These are phyloP conservation scores for Magnaporthiopsis rhizophila DNA, from an alignment of 2,329 filamentous ascomycete species.

Conservation along the genomic window DNA sequence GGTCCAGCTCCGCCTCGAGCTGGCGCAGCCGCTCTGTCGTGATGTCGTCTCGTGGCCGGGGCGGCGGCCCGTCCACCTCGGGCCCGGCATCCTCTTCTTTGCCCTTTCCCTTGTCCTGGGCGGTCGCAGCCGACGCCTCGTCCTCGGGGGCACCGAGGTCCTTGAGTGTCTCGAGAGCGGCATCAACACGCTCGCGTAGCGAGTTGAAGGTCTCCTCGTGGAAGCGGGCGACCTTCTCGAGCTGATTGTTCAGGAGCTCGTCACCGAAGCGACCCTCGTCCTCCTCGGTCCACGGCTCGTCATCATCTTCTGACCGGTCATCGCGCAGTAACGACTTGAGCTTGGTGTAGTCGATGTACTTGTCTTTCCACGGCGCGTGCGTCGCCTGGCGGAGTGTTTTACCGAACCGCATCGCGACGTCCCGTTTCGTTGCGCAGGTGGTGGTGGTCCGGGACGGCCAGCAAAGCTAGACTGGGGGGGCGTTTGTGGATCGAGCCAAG, in stretches of 20 bases:
- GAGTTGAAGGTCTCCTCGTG: constrained; percentile 67
- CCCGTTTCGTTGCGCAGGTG: constrained; percentile 13
- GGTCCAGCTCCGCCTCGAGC: constrained; percentile 72
- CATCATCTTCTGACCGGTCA: constrained; percentile 52
- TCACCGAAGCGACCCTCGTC: constrained; percentile 93
- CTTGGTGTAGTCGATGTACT: constrained; percentile 94
- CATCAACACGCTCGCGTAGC: constrained; percentile 46
- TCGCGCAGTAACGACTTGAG: constrained; percentile 86
- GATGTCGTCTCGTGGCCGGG: constrained; percentile 26
- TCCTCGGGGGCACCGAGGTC: constrained; percentile 64
- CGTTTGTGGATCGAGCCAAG: background rate
- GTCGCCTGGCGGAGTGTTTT: constrained; percentile 73
- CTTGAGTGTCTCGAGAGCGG: constrained; percentile 61
- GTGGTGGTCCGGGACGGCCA: background rate
- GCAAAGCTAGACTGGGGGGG: too few species aligned
- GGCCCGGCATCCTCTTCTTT: constrained; percentile 26
- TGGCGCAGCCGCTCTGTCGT: constrained; percentile 53
- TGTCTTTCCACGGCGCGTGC: constrained; percentile 81
- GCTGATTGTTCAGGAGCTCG: constrained; percentile 86
- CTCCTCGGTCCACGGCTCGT: constrained; percentile 76
- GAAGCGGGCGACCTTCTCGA: constrained; percentile 90
- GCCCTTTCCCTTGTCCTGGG: constrained; percentile 21
- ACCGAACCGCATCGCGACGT: constrained; percentile 78
- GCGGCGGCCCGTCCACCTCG: background rate
- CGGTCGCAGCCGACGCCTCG: constrained; percentile 8